Conservation (phyloP, 1,139 yeast species). For the Geotrichum citri-aurantii region DNA sequence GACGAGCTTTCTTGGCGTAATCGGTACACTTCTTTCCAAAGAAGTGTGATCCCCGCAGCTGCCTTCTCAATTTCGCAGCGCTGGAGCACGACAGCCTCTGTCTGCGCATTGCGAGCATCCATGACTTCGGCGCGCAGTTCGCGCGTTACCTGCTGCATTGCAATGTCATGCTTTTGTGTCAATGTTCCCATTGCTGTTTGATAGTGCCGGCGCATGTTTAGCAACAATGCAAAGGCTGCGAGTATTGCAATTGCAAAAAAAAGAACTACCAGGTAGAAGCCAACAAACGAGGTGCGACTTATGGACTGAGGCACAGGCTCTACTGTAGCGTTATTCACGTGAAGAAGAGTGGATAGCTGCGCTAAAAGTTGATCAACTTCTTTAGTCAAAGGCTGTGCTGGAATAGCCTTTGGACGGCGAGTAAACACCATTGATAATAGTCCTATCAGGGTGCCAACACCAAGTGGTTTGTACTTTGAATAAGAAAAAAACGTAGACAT, state of each 20-base stretch:
- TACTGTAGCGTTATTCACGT: background rate
- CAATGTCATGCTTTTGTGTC: slow-evolving; percentile 12
- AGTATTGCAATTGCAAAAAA: background rate
- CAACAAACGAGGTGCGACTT: background rate
- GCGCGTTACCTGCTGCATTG: slow-evolving; percentile 3
- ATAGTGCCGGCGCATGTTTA: background rate
- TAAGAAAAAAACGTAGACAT: background rate
- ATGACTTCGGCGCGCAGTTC: slow-evolving; percentile 3
- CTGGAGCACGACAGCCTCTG: background rate
- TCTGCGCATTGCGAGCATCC: background rate
- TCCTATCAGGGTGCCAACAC: background rate
- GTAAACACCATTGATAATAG: background rate
- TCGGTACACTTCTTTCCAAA: slow-evolving; percentile 13
- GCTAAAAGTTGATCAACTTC: background rate
- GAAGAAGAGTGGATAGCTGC: background rate
- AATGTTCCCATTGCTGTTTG: no score
- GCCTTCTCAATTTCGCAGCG: slow-evolving; percentile 11
- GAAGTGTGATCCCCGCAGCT: slow-evolving; percentile 10
- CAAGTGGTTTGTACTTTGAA: background rate
- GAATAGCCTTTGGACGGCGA: background rate
- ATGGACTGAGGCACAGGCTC: background rate
- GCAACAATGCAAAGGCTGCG: background rate
- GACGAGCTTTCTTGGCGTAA: slow-evolving; percentile 2
- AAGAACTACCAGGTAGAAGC: background rate
- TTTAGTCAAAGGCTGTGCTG: background rate